Evolutionary conservation across 176 grass and related monocot species (phyloP).

Genomic region (Carex pumila): DNA sequence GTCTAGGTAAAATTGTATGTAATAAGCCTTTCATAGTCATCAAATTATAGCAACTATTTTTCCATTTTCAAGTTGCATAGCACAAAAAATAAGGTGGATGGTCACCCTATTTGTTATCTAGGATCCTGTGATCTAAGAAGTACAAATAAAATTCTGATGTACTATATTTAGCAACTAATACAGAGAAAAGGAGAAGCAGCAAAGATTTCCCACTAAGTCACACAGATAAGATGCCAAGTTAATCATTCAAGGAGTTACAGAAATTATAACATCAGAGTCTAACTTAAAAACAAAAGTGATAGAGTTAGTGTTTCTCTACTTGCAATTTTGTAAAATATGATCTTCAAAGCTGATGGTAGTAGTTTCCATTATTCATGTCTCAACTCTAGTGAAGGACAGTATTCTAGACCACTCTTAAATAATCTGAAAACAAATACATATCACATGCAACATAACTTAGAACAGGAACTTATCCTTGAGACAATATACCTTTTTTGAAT

Average conservation of each 20-base stretch:
- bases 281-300: too few species aligned
- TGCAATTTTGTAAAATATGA: too few species aligned
- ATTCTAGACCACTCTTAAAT: too few species aligned
- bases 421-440: too few species aligned
- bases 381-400: too few species aligned
- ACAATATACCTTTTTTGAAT: not conserved
- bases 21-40: not conserved
- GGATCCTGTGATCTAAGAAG: not conserved
- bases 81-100: not conserved
- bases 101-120: not conserved
- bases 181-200: not conserved
- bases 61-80: not conserved
- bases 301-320: too few species aligned
- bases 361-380: too few species aligned
- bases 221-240: not conserved
- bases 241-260: not conserved
- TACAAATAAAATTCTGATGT: not conserved
- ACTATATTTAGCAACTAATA: not conserved
- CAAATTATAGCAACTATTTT: not conserved
- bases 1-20: not conserved
- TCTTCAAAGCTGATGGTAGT: too few species aligned
- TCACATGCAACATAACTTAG: too few species aligned
- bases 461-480: too few species aligned
- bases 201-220: not conserved
- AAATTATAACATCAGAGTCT: too few species aligned